Conservation (phyloP, 1,284 basidiomycete genomes). For the Cutaneotrichosporon mucoides region DNA sequence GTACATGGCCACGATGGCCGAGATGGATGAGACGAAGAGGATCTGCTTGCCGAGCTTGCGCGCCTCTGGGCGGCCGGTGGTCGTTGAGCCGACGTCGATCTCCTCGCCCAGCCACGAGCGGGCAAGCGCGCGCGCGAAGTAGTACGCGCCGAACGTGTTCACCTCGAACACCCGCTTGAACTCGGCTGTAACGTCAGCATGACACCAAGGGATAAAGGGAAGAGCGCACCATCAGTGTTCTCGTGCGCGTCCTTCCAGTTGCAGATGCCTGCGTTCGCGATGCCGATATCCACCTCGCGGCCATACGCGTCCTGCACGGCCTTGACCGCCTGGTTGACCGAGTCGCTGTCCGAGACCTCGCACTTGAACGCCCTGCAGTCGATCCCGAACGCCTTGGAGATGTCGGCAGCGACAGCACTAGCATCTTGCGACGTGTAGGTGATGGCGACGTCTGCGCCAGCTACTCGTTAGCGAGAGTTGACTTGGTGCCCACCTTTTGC, state of each 20-base stretch:
- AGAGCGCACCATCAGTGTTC: conserved; percentile 31
- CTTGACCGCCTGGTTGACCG: conserved; percentile 26
- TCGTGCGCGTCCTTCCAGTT: conserved; percentile 43
- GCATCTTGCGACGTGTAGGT: conserved; percentile 44
- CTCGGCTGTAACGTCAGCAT: conserved; percentile 15
- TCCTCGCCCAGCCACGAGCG: conserved; percentile 40
- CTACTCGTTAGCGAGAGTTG: conserved; percentile 4
- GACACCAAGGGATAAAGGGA: neutral
- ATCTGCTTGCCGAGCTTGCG: conserved; percentile 42
- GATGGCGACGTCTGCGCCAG: conserved; percentile 41
- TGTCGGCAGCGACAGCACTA: conserved; percentile 1
- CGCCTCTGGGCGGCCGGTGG: neutral
- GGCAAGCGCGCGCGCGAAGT: conserved; percentile 40
- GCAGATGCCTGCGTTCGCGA: conserved; percentile 42
- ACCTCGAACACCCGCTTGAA: conserved; percentile 36
- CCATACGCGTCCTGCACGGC: conserved; percentile 6
- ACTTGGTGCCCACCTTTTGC: neutral
- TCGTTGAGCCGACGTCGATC: conserved; percentile 9
- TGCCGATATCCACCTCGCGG: conserved; percentile 10
- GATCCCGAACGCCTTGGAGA: conserved; percentile 15
- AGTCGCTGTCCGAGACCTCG: conserved; percentile 26
- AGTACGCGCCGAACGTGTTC: conserved; percentile 45
- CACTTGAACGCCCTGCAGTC: conserved; percentile 34
- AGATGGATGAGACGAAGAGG: conserved; percentile 47
- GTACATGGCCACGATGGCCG: conserved; percentile 44